A percentile compares a stretch with the other conserved stretches of the same genome.
Conservation (phyloP, 140 eudicot species). For the Anethum foeniculum region DNA sequence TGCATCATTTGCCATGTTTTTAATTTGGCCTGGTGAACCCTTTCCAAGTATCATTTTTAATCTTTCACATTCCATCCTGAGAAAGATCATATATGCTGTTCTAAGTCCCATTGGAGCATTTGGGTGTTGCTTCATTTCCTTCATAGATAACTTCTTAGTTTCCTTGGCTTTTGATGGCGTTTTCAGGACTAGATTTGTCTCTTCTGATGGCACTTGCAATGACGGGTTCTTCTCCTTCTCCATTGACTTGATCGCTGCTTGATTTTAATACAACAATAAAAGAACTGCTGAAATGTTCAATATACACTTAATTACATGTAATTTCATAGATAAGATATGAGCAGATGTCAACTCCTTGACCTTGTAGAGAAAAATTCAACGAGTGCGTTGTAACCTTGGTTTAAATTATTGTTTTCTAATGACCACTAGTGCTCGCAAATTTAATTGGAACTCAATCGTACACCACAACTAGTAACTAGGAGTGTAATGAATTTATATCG, state of each 20-base stretch:
- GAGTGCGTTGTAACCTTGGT: not conserved
- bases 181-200: not conserved
- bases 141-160: slow-evolving; percentile 6
- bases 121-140: slow-evolving; percentile 21
- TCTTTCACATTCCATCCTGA: slow-evolving; percentile 38
- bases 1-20: slow-evolving; percentile 30
- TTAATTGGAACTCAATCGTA: not conserved
- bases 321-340: not conserved
- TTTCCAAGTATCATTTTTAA: slow-evolving; percentile 35
- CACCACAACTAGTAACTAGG: not conserved
- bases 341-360: not conserved
- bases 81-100: slow-evolving; percentile 42
- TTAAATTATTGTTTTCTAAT: not conserved
- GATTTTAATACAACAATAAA: not conserved
- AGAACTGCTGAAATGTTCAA: not conserved
- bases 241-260: slow-evolving; percentile 14
- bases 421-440: not conserved
- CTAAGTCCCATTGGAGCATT: slow-evolving; percentile 36
- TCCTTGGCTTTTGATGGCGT: slow-evolving; percentile 18
- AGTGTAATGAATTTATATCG: not conserved
- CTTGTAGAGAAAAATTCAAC: not conserved
- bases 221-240: not conserved
- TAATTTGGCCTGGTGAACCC: slow-evolving; percentile 15
- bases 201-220: not conserved
- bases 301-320: not conserved